Evolutionary conservation across 495 filamentous ascomycete genomes (phyloP), one percentile per base, ranked within the genome.

Genomic region (Mycothermus thermophilus): DNA sequence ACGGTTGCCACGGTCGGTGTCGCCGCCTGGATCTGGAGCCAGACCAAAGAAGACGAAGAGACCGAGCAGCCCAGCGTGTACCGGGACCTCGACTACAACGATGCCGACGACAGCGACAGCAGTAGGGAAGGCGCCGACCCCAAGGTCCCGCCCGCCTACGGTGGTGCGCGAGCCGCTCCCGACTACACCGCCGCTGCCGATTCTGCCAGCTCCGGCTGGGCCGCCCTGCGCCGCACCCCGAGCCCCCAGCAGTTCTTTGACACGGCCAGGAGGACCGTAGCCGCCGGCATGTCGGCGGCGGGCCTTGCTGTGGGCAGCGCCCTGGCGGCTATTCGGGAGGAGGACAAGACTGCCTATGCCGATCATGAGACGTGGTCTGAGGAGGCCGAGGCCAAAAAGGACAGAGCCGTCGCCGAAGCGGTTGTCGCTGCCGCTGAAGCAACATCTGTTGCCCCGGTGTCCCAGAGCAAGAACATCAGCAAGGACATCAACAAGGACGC

Each of bases 21-120:
- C 33, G 86, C 76, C 17, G 83, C 86, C 15, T 95, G 87, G 87
- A 72, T 87, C 19, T 93, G 84, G 86, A 88, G 79, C 58, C 83
- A 90, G 61, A 75, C 83, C 51, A 71, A 60, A 37, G 78, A 77
- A 37, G 47, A 45, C 8, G 41, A 80, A 45, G 79, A 83, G 13
- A 73, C 81, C 30, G 75, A 78, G 30, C 54, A 60, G 34, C 41
- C 44, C 17, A 55, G 51, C 25, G 50, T 46, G 11, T 39, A 43
- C 20, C 51, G 52, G 20, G 60, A 55, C 40, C 59, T 74, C 35
- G 64, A 72, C 32, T 64, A 71, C 42, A 58, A 66, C 15, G 57
- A 63, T 25, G 59, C 60, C 41, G 61, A 64, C 42, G 64, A 63
- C 30, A 60, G 64, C 30, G 68, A 64, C 40, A 52, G 44, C 26